Conservation (phyloP, 2,329 filamentous ascomycete species). For the Fusarium anguioides region DNA sequence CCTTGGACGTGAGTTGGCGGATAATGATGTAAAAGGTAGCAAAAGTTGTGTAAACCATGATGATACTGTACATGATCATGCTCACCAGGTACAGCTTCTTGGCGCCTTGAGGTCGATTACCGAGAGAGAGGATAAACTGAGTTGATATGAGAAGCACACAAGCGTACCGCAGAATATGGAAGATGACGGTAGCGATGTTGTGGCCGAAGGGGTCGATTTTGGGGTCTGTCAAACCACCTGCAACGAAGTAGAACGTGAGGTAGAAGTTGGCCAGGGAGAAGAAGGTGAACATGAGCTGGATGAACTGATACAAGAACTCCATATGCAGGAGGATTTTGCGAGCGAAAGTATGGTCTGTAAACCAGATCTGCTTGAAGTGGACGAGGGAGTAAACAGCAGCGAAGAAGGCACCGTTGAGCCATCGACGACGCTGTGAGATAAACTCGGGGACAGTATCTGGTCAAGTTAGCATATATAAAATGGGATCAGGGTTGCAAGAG, state of each 20-base stretch:
- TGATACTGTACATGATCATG: slow-evolving; percentile 90
- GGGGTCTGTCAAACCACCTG: slow-evolving; percentile 84
- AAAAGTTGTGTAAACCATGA: slow-evolving; percentile 97
- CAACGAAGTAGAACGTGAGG: slow-evolving; percentile 97
- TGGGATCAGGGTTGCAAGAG: not conserved
- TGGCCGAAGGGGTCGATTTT: slow-evolving; percentile 91
- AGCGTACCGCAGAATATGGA: slow-evolving; percentile 84
- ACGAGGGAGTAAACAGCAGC: slow-evolving; percentile 97
- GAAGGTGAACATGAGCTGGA: slow-evolving; percentile 94
- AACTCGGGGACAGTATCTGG: slow-evolving; percentile 93
- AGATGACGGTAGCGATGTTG: slow-evolving; percentile 84
- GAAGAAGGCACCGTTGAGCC: slow-evolving; percentile 99
- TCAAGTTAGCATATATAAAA: slow-evolving; percentile 38
- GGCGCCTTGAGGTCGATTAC: slow-evolving; percentile 94
- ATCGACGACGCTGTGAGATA: slow-evolving; percentile 93
- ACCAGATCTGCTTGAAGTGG: slow-evolving; percentile 93
- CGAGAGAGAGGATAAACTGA: slow-evolving; percentile 96
- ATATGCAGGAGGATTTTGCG: slow-evolving; percentile 93
- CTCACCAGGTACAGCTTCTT: slow-evolving; percentile 88
- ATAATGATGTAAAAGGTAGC: slow-evolving; percentile 89
- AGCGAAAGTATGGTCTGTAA: slow-evolving; percentile 87
- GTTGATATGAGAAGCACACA: slow-evolving; percentile 89
- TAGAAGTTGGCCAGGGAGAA: slow-evolving; percentile 99
- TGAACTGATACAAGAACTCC: slow-evolving; percentile 94
- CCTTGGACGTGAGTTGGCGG: slow-evolving; percentile 71